Base-by-base conservation (phyloP, 169 alveolate species). In the Ichthyophthirius multifiliis region DNA sequence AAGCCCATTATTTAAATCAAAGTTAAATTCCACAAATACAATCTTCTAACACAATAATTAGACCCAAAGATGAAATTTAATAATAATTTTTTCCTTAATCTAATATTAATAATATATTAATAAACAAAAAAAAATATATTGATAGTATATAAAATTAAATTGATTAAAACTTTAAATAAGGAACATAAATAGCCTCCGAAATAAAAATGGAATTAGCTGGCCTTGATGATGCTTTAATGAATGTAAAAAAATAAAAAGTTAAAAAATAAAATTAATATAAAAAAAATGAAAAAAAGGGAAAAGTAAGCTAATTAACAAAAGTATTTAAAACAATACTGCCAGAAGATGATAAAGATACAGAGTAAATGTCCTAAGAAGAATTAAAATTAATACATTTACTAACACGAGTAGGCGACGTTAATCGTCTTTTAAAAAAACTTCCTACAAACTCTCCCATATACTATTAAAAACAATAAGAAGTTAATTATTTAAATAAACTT, bases 121-220 rank as follows among this genome's bases (percentile, higher is more conserved):
- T n/a, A n/a, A n/a, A n/a, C n/a, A n/a, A n/a, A 12, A 16, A 45
- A 45, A 45, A 6, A 15, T 34, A 55, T 23, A 55, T 27, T n/a
- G 12, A 16, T 18, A 55, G 23, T 55, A 1, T 55, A 16, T 10
- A 55, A 23, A 16, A 55, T 12, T 55, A 55, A 35, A 78, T 78
- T 0, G 67, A 78, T 16, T 27, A 45, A 46, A 78, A 64, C 44
- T 65, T 43, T 16, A 23, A 78, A 18, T 16, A 65, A 15, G 84
- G 78, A 43, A 37, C 31, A 43, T 39, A 67, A 12, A 32, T 78
- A 15, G 48, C 84, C 4, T 20, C 63, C 5, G 84, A 78, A 46
- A 78, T 78, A 0, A 78, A 78, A 78, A 78, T 78, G 84, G 73
- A 45, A 27, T 63, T 78, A 65, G 78, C 73, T 6, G 84, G 84